Evolutionary conservation across 2,329 filamentous ascomycete genomes (phyloP).

Genomic region (Cryphonectria radicalis): DNA sequence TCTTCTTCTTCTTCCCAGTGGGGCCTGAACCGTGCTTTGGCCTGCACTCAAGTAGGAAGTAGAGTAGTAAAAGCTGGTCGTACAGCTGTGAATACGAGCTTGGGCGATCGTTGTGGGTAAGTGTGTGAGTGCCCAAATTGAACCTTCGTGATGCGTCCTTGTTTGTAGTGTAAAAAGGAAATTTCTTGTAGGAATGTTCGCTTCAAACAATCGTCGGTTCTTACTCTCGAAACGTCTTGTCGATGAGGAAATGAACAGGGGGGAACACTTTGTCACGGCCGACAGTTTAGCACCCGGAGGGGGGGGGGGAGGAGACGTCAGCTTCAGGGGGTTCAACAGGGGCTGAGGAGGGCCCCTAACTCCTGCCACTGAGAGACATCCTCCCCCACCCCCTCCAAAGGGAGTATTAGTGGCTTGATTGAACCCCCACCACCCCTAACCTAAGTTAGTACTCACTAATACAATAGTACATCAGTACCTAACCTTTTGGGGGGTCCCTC

Average conservation of each 20-base stretch:
- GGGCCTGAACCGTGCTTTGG: background rate
- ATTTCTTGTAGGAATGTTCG: background rate
- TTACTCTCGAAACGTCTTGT: background rate
- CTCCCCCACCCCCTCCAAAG: background rate
- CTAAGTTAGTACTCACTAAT: no score
- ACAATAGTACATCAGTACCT: background rate
- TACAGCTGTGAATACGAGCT: background rate
- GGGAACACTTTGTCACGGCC: conserved; percentile 4
- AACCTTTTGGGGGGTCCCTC: background rate
- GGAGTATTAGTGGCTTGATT: background rate
- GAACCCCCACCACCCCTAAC: background rate
- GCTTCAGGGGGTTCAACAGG: background rate
- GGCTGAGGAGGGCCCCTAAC: no score
- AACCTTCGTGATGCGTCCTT: background rate
- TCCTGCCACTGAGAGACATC: background rate
- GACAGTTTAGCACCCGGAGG: conserved; percentile 1
- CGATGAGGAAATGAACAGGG: background rate
- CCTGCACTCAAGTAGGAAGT: background rate
- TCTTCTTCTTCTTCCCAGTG: background rate
- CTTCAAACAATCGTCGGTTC: background rate
- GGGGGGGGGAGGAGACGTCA: background rate
- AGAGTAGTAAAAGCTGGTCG: background rate
- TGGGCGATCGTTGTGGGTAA: background rate
- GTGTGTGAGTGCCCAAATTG: background rate
- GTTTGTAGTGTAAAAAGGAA: background rate